A percentile compares a stretch with the other conserved stretches of the same genome.
Conservation (phyloP, 352 stramenopile species). For the Phytophthora melonis region DNA sequence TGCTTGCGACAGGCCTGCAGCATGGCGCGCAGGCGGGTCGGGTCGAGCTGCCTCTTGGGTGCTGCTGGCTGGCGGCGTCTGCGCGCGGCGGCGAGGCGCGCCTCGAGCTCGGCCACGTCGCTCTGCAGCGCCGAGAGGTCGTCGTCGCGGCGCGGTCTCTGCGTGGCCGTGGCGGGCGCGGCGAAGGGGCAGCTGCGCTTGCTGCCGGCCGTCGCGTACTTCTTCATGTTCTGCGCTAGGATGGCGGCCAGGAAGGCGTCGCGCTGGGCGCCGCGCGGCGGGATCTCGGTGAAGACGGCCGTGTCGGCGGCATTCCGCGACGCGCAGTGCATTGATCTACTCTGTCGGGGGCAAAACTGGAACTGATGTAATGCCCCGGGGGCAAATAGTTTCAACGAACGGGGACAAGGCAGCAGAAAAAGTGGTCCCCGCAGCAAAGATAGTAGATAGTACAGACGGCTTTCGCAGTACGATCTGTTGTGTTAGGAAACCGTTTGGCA, state of each 20-base stretch:
- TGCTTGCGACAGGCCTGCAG: slow-evolving; percentile 26
- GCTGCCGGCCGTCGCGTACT: slow-evolving; percentile 5
- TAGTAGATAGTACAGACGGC: neutral
- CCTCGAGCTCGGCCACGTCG: slow-evolving; percentile 42
- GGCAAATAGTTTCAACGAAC: neutral
- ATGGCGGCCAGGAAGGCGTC: slow-evolving; percentile 35
- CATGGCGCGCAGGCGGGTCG: slow-evolving; percentile 19
- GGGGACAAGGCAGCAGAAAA: neutral
- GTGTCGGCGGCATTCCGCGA: slow-evolving; percentile 29
- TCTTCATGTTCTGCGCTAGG: slow-evolving; percentile 32
- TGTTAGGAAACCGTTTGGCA: neutral
- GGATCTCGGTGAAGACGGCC: slow-evolving; percentile 23
- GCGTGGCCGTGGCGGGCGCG: neutral
- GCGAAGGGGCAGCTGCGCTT: slow-evolving; percentile 37
- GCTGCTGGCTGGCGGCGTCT: slow-evolving; percentile 8
- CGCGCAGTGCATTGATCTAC: slow-evolving; percentile 28
- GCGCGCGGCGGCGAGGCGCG: slow-evolving; percentile 17
- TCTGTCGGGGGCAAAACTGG: neutral
- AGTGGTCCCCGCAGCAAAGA: neutral
- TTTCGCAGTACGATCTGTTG: neutral
- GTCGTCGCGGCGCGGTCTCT: slow-evolving; percentile 21
- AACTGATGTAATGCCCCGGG: neutral
- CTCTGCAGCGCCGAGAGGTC: slow-evolving; percentile 34
- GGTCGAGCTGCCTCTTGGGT: slow-evolving; percentile 18
- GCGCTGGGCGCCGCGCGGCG: slow-evolving; percentile 13